Conservation (phyloP, 495 filamentous ascomycete species). For the Ascodesmis nigricans region DNA sequence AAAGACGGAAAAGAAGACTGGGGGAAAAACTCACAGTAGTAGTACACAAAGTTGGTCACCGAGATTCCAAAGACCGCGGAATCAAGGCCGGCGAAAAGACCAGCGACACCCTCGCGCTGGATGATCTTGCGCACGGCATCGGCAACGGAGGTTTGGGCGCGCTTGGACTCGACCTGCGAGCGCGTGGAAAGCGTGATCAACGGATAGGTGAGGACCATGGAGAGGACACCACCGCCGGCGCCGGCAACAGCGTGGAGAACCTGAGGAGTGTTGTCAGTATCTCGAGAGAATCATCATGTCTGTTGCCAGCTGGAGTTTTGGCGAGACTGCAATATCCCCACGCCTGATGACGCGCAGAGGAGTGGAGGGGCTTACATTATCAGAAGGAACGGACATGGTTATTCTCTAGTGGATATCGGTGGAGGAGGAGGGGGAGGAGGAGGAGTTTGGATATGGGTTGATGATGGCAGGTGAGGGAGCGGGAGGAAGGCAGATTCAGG, state of each 20-base stretch:
- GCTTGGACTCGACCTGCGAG: slow-evolving; percentile 91
- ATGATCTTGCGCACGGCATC: slow-evolving; percentile 71
- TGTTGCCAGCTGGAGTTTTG: too few species aligned
- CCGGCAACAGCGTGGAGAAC: slow-evolving; percentile 21
- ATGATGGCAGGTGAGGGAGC: too few species aligned
- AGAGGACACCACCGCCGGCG: slow-evolving; percentile 60
- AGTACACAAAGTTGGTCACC: slow-evolving; percentile 98
- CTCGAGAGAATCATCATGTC: too few species aligned
- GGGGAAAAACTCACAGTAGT: slow-evolving; percentile 49
- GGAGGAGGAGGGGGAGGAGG: too few species aligned
- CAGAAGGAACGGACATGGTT: too few species aligned
- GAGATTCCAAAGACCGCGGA: slow-evolving; percentile 91
- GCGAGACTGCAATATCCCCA: too few species aligned
- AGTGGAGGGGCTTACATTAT: too few species aligned
- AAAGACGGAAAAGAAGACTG: too few species aligned
- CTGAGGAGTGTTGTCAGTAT: slow-evolving; percentile 6
- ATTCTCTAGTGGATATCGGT: too few species aligned
- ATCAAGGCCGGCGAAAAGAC: slow-evolving; percentile 72
- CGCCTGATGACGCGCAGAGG: too few species aligned
- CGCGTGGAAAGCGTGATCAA: slow-evolving; percentile 94
- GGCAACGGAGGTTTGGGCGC: slow-evolving; percentile 58
- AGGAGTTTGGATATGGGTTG: too few species aligned
- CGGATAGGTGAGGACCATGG: slow-evolving; percentile 93
- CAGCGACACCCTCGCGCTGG: slow-evolving; percentile 65
- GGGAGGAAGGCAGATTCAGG: too few species aligned